Percentiles rank a stretch among this genome's conserved stretches.
These are phyloP conservation scores for Diplosphaera chodatii DNA, from an alignment of 139 green algal species.

Conservation along the genomic window DNA sequence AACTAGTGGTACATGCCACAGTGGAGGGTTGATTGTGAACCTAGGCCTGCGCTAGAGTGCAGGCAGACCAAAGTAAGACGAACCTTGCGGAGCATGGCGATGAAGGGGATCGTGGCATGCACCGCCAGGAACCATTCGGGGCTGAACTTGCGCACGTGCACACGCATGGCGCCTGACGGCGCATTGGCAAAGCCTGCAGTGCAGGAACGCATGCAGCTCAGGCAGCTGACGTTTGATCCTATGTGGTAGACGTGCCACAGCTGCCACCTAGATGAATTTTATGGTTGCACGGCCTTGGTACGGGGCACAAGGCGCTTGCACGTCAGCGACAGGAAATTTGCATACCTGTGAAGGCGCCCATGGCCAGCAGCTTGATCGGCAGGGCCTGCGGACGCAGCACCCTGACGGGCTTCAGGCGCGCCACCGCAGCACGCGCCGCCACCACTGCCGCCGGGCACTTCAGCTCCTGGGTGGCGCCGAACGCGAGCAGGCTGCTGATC, in stretches of 20 bases:
- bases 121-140: conserved; percentile 79
- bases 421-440: conserved; percentile 58
- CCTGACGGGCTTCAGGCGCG: conserved; percentile 49
- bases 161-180: conserved; percentile 68
- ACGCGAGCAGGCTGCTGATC: conserved; percentile 42
- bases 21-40: no score
- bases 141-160: conserved; percentile 83
- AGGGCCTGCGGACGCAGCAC: conserved; percentile 58
- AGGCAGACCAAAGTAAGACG: no score
- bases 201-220: no score
- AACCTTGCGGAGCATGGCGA: conserved; percentile 77
- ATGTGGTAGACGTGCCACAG: no score
- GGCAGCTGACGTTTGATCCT: no score
- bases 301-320: no score
- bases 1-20: no score
- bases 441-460: conserved; percentile 69
- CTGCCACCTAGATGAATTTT: no score
- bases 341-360: conserved; percentile 23
- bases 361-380: conserved; percentile 35
- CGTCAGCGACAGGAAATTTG: no score
- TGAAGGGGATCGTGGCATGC: conserved; percentile 81
- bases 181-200: conserved; percentile 71
- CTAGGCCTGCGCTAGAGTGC: no score
- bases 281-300: no score
- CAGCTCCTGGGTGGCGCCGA: conserved; percentile 39